These are phyloP conservation scores for Cystobasidium onofrii DNA, from an alignment of 768 basidiomycete species.

Conservation along the genomic window DNA sequence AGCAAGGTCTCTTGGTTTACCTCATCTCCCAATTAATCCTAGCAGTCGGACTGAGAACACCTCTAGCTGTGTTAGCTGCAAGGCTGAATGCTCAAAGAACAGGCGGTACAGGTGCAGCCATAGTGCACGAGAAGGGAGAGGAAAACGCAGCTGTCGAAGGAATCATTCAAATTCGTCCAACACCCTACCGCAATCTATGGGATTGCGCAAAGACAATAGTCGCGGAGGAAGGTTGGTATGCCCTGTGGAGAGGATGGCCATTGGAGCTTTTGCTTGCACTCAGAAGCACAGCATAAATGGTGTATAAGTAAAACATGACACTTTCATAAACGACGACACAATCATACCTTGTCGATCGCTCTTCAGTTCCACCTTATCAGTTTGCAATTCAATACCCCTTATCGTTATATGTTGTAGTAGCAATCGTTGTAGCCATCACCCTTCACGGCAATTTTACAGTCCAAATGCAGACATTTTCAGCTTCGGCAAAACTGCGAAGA, in stretches of 20 bases:
- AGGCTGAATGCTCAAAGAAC: slow-evolving; percentile 15
- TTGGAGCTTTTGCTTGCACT: slow-evolving; percentile 18
- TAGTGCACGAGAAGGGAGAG: slow-evolving; percentile 22
- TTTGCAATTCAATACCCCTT: too few relatives aligned
- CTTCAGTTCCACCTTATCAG: too few relatives aligned
- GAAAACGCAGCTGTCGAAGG: slow-evolving; percentile 14
- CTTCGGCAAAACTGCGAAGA: too few relatives aligned
- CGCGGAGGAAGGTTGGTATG: slow-evolving; percentile 19
- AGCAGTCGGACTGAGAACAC: slow-evolving; percentile 22
- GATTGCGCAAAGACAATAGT: slow-evolving; percentile 20
- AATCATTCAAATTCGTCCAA: slow-evolving; percentile 7
- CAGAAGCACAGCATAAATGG: slow-evolving; percentile 3
- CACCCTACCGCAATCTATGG: slow-evolving; percentile 16
- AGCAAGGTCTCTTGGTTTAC: slow-evolving; percentile 1
- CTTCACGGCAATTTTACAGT: too few relatives aligned
- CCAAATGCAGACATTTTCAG: too few relatives aligned
- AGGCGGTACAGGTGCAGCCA: slow-evolving; percentile 19
- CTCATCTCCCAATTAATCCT: slow-evolving; percentile 9
- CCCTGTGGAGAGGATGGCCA: slow-evolving; percentile 21
- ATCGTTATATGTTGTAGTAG: too few relatives aligned
- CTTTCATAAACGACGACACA: too few relatives aligned
- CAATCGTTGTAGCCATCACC: too few relatives aligned
- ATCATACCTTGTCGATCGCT: too few relatives aligned
- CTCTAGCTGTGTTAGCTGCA: slow-evolving; percentile 9
- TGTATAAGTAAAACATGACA: too few relatives aligned